Percentiles rank a stretch among this genome's conserved stretches.
phyloP scores from a whole-genome alignment of 352 stramenopile genomes.

The Phytophthora hybrid region DNA sequence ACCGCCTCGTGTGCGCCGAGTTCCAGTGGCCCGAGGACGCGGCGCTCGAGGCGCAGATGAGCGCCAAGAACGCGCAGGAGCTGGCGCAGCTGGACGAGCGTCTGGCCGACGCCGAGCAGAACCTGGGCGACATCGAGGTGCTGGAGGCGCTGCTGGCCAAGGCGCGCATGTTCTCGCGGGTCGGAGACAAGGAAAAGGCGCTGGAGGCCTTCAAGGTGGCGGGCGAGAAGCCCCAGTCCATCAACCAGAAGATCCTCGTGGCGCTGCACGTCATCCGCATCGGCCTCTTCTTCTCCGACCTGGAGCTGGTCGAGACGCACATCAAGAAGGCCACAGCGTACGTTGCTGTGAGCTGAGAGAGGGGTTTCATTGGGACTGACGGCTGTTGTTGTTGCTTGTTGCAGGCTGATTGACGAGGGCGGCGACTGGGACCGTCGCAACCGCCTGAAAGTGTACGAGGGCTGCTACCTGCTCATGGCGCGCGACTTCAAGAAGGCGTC shows the following conservation, averaged over 20 bases:
- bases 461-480: conserved; percentile 93
- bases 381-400: conserved; percentile 13
- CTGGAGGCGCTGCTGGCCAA: conserved; percentile 95
- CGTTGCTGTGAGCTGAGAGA: conserved; percentile 4
- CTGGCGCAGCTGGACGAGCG: conserved; percentile 87
- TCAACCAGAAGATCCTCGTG: conserved; percentile 98
- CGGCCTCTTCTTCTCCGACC: conserved; percentile 89
- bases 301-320: conserved; percentile 84
- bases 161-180: conserved; percentile 94
- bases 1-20: conserved; percentile 71
- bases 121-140: conserved; percentile 98
- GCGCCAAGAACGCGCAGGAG: conserved; percentile 67
- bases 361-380: neutral
- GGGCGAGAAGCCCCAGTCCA: conserved; percentile 94
- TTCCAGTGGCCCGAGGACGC: conserved; percentile 76
- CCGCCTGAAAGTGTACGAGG: conserved; percentile 98
- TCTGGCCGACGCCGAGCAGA: conserved; percentile 94
- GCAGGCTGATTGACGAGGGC: conserved; percentile 92
- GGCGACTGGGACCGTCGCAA: conserved; percentile 99
- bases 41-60: conserved; percentile 68
- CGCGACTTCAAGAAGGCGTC: conserved; percentile 95
- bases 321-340: conserved; percentile 90
- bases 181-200: conserved; percentile 92
- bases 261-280: conserved; percentile 94
- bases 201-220: conserved; percentile 93